A percentile compares a stretch with the other conserved stretches of the same genome.
phyloP scores from a whole-genome alignment of 139 green algal genomes.

The Tetratostichococcus sp. region DNA sequence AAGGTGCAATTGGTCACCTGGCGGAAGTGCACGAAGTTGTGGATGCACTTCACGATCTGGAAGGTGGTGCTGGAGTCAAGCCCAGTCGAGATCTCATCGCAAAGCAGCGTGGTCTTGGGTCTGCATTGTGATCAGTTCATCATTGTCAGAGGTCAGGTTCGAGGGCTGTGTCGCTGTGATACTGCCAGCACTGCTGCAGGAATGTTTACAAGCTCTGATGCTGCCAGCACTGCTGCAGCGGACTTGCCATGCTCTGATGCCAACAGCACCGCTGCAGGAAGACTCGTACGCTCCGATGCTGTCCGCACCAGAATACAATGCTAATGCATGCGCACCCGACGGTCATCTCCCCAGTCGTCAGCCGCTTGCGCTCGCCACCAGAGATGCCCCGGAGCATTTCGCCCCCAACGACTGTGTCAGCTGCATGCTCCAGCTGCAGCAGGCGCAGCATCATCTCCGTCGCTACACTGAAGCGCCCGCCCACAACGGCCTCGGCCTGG shows the following conservation, averaged over 20 bases:
- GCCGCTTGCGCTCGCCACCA: slow-evolving; percentile 58
- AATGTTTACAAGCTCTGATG: too few relatives aligned
- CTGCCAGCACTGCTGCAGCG: too few relatives aligned
- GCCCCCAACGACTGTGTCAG: slow-evolving; percentile 52
- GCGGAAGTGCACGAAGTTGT: slow-evolving; percentile 16
- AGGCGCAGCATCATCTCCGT: slow-evolving; percentile 39
- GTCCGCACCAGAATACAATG: background rate
- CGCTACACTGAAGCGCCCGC: background rate
- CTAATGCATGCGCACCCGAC: background rate
- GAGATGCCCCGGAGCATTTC: slow-evolving; percentile 56
- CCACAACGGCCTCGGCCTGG: background rate
- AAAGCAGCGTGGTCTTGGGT: background rate
- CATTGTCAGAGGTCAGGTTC: background rate
- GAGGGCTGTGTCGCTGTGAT: too few relatives aligned
- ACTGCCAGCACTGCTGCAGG: too few relatives aligned
- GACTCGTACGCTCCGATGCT: too few relatives aligned
- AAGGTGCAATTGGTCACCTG: too few relatives aligned
- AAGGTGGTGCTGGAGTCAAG: slow-evolving; percentile 25
- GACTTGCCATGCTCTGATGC: too few relatives aligned
- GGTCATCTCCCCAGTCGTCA: slow-evolving; percentile 35
- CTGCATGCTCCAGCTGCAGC: slow-evolving; percentile 27
- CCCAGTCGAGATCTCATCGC: slow-evolving; percentile 22
- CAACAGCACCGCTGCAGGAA: too few relatives aligned
- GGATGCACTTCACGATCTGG: slow-evolving; percentile 8
- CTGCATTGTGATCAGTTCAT: background rate